Base-by-base conservation (phyloP, 306 rosid species). In the Hippophae rhamnoides region DNA sequence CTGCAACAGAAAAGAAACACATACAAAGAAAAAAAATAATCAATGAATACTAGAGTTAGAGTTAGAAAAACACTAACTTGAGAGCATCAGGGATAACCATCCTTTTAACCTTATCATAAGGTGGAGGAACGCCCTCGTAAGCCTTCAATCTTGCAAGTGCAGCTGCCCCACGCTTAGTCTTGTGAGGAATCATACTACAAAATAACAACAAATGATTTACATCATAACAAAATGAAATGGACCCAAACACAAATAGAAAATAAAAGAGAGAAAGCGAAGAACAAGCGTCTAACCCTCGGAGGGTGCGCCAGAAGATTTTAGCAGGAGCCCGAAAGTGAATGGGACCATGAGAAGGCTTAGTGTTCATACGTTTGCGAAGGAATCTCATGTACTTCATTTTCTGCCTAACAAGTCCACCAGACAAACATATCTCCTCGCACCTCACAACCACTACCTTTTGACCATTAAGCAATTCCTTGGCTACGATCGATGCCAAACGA, bases 31-130 rank as follows among this genome's bases (percentile, higher is more conserved):
- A 12, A 10, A 49, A 40, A 7, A 10, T 0, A 2, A 49, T 49
- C 7, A 6, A 5, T 49, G 7, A 12, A 49, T 7, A 49, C n/a
- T 12, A 2, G 26, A 49, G 53, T 18, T 12, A 23, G 18, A 48
- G 64, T 48, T 57, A 67, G 7, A 10, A 13, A 27, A 6, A 9
- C 2, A 40, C 73, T 52, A n/a, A 67, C 87, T 84, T 84, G 47
- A 85, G 74, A 60, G 89, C 89, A 69, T 85, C 89, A 23, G 94
- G 94, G 8, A 82, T 71, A 62, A 85, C 89, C 94, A 82, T 82
- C 67, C 82, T 75, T 81, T 82, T 85, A 7, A 11, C 53, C 76
- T 78, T 80, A 60, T 82, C 94, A 57, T 77, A 85, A 0, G 89
- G 89, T 4, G 83, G 74, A 8, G 89, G 94, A 5, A 85, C 67